Conservation (phyloP, 2,329 filamentous ascomycete species). For the Arthrobotrys pseudoclavata region DNA sequence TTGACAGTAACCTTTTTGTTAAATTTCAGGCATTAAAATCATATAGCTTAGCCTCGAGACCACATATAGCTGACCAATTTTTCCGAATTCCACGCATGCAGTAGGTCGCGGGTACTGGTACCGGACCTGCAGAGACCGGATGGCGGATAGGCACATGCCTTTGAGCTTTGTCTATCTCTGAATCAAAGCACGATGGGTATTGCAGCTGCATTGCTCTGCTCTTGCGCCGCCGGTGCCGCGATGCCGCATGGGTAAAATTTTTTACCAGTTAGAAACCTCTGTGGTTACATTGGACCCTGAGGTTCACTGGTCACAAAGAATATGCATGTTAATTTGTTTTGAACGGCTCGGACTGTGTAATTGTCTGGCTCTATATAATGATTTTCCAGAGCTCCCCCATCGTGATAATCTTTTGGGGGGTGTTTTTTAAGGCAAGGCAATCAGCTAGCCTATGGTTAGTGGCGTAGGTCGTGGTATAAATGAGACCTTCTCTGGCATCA, state of each 20-base stretch:
- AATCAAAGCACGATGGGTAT: neutral
- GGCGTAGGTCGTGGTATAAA: no score
- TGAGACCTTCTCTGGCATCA: no score
- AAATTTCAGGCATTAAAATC: neutral
- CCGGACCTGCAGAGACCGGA: neutral
- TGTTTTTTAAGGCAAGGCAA: no score
- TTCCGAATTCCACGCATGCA: neutral
- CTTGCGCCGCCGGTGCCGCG: neutral
- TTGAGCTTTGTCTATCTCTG: neutral
- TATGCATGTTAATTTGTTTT: conserved; percentile 5
- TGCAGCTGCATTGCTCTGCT: neutral
- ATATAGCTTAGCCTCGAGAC: no score
- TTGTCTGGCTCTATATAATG: neutral
- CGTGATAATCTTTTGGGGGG: neutral
- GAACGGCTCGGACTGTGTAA: neutral
- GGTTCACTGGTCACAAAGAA: neutral
- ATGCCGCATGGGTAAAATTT: neutral
- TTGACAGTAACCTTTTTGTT: neutral
- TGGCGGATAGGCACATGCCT: neutral
- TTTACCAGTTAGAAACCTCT: neutral
- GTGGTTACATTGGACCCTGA: neutral
- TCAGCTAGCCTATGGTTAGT: no score
- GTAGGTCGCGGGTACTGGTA: neutral
- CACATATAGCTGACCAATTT: no score
- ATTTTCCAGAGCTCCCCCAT: neutral